phyloP scores from a whole-genome alignment of 371 early-diverging fungal species.

The Apophysomyces variabilis region DNA sequence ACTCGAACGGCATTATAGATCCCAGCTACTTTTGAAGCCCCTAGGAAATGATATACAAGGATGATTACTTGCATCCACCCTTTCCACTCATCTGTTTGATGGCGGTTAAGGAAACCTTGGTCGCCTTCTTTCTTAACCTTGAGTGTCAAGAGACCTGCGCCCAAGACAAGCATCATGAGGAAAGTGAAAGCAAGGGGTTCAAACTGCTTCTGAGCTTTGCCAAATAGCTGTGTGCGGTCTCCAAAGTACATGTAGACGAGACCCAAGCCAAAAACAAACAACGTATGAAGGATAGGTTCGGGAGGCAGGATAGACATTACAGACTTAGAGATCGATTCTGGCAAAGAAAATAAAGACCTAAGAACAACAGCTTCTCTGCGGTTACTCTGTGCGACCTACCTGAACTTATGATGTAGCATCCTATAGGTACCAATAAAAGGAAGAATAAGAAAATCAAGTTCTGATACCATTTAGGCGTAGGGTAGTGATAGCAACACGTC shows the following conservation, averaged over 20 bases:
- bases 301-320: constrained; percentile 23
- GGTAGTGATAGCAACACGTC: constrained; percentile 69
- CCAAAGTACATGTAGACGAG: constrained; percentile 65
- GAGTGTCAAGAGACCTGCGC: constrained; percentile 48
- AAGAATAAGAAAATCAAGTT: constrained; percentile 42
- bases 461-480: constrained; percentile 53
- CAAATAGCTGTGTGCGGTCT: constrained; percentile 74
- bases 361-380: not conserved
- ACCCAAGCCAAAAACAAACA: constrained; percentile 55
- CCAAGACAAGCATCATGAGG: constrained; percentile 39
- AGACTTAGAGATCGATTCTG: not conserved
- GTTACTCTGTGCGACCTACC: constrained; percentile 21
- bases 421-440: constrained; percentile 48
- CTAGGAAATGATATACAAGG: constrained; percentile 74
- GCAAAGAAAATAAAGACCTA: constrained; percentile 8
- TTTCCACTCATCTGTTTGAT: constrained; percentile 86
- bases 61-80: constrained; percentile 87
- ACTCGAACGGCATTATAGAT: constrained; percentile 75
- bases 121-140: constrained; percentile 48
- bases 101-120: constrained; percentile 66
- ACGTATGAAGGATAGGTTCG: constrained; percentile 41
- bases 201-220: constrained; percentile 67
- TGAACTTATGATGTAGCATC: constrained; percentile 33
- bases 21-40: constrained; percentile 63
- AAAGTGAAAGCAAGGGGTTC: constrained; percentile 43